These are phyloP conservation scores for Marasmius sp. DNA, from an alignment of 1,284 basidiomycete species.

Conservation along the genomic window DNA sequence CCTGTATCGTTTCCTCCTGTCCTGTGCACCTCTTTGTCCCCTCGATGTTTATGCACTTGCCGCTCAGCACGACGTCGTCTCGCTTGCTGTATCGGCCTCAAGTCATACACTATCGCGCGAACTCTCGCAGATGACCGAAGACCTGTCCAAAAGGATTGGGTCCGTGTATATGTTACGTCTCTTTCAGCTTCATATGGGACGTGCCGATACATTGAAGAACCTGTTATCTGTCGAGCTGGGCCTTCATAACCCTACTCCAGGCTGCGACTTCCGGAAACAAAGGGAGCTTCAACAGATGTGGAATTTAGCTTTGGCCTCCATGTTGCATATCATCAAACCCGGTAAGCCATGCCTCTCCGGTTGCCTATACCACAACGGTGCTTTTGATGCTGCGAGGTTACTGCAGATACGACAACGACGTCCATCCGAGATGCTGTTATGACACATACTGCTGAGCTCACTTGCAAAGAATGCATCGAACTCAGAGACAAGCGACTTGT, in stretches of 20 bases:
- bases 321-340: background rate
- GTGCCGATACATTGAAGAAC: background rate
- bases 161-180: background rate
- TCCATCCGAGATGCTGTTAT: too few relatives aligned
- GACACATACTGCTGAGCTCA: too few relatives aligned
- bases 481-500: too few relatives aligned
- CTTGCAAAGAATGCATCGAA: too few relatives aligned
- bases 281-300: background rate
- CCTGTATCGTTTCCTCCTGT: background rate
- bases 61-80: background rate
- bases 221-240: background rate
- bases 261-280: background rate
- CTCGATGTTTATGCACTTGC: background rate
- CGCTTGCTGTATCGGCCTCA: background rate
- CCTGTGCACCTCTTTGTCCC: background rate
- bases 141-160: background rate
- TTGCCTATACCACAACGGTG: too few relatives aligned
- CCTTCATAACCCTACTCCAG: background rate
- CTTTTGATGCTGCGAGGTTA: too few relatives aligned
- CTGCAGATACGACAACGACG: too few relatives aligned
- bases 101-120: background rate
- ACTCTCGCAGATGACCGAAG: background rate
- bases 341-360: background rate
- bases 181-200: background rate
- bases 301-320: background rate